These are phyloP conservation scores for Bipolaris victoriae DNA, from an alignment of 2,329 filamentous ascomycete species.

Conservation along the genomic window DNA sequence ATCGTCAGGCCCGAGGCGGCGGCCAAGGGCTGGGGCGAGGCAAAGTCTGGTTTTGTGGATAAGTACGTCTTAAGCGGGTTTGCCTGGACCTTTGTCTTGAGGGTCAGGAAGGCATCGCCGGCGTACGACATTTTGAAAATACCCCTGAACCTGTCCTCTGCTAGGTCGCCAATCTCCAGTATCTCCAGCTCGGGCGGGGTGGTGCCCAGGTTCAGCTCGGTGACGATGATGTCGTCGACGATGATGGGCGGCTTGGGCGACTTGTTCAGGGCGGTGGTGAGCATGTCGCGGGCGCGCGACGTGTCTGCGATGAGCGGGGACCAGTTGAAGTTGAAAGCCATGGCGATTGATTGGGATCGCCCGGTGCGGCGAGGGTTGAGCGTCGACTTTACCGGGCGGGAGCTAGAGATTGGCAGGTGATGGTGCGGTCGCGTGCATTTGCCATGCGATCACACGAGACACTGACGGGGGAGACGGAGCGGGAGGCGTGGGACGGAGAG, in stretches of 20 bases:
- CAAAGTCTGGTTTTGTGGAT: conserved; percentile 87
- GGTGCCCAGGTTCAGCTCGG: conserved; percentile 94
- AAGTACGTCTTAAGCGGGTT: conserved; percentile 97
- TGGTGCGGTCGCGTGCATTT: conserved; percentile 48
- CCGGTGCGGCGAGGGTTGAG: conserved; percentile 10
- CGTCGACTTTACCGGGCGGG: conserved; percentile 27
- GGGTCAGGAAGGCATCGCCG: conserved; percentile 91
- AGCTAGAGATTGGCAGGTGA: conserved; percentile 26
- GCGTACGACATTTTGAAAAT: conserved; percentile 99
- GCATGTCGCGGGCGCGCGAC: conserved; percentile 86
- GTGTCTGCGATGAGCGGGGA: conserved; percentile 96
- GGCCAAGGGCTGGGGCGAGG: conserved; percentile 88
- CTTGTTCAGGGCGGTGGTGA: conserved; percentile 96
- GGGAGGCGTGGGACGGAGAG: conserved; percentile 8
- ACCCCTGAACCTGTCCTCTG: conserved; percentile 93
- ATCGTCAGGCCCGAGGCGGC: conserved; percentile 93
- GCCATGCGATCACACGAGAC: conserved; percentile 42
- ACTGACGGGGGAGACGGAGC: conserved; percentile 6
- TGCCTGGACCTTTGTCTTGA: conserved; percentile 95
- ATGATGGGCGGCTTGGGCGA: conserved; percentile 98
- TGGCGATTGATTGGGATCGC: conserved; percentile 50
- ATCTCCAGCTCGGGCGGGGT: conserved; percentile 96
- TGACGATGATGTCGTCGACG: conserved; percentile 98
- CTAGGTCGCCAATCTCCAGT: conserved; percentile 94
- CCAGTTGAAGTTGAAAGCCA: conserved; percentile 99